Evolutionary conservation across 176 grass and related monocot genomes (phyloP), one percentile per base, ranked within the genome.

Genomic region (Zizania latifolia): DNA sequence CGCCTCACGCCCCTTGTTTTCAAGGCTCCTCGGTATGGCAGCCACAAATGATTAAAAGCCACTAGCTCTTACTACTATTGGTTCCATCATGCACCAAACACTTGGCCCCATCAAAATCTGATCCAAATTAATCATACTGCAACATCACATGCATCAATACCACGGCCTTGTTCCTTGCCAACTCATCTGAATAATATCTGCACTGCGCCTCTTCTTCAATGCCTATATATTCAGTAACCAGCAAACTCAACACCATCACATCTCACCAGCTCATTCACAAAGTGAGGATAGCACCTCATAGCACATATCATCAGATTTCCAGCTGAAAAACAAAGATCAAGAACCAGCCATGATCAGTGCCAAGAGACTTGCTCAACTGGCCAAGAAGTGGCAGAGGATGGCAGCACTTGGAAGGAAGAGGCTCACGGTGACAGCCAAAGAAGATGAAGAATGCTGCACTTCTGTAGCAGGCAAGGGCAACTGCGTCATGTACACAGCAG

Each of bases 301-400:
- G 48, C 8, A 53, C 7, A 53, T 53, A 17, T 53, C 48, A 53
- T 22, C 48, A 53, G n/a, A 53, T 53, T 53, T 53, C 48, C 48
- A 53, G 17, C 48, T 53, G 48, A 53, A 53, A 36, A 53, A 53
- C 8, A 6, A 22, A 53, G 48, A 53, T 22, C 48, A 53, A 53
- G 6, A 53, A 53, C 1, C 48, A 53, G 12, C n/a, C 48, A 53
- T 53, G 48, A 53, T 53, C 48, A 53, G 48, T 22, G 19, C 48
- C n/a, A 53, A 10, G 48, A 53, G 19, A 53, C 48, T 53, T 22
- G 48, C n/a, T 53, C 48, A 53, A 6, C 48, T 22, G 48, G 48
- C 46, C 38, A 82, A 71, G 68, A 68, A 81, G 33, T 72, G 80
- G 82, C 74, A 82, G 65, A 86, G 77, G 62, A 83, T 53, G 48